phyloP scores from a whole-genome alignment of 495 filamentous ascomycete species.

The Xylaria scruposa region DNA sequence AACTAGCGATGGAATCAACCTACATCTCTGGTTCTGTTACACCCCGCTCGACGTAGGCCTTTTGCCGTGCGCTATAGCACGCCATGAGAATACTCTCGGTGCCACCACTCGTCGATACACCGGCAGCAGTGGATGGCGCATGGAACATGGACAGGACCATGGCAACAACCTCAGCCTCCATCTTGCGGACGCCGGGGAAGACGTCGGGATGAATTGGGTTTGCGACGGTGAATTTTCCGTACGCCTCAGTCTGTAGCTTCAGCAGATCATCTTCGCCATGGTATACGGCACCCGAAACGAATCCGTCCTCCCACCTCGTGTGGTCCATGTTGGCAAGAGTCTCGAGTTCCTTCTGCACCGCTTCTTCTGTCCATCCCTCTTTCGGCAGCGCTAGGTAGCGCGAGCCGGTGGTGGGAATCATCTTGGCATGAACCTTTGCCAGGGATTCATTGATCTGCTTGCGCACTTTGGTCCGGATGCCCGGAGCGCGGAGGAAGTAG shows the following conservation, averaged over 20 bases:
- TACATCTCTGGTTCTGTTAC: slow-evolving; percentile 96
- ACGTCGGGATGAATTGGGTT: slow-evolving; percentile 99
- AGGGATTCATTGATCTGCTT: slow-evolving; percentile 79
- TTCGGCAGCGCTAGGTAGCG: slow-evolving; percentile 80
- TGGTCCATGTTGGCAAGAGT: slow-evolving; percentile 86
- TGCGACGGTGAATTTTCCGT: slow-evolving; percentile 89
- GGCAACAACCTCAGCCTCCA: slow-evolving; percentile 97
- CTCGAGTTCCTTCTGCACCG: slow-evolving; percentile 79
- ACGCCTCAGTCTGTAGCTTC: slow-evolving; percentile 89
- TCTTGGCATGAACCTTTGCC: slow-evolving; percentile 77
- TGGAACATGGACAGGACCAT: slow-evolving; percentile 96
- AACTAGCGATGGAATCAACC: slow-evolving; percentile 29
- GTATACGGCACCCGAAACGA: slow-evolving; percentile 94
- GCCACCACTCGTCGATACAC: slow-evolving; percentile 90
- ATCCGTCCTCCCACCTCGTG: slow-evolving; percentile 94
- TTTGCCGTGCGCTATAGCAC: slow-evolving; percentile 84
- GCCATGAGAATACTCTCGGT: slow-evolving; percentile 98
- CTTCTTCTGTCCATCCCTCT: slow-evolving; percentile 83
- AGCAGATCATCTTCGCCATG: slow-evolving; percentile 87
- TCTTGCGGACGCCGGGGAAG: slow-evolving; percentile 97
- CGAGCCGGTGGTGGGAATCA: slow-evolving; percentile 76
- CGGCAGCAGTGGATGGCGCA: slow-evolving; percentile 81
- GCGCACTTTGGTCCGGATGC: slow-evolving; percentile 80
- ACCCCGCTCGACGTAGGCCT: slow-evolving; percentile 81
- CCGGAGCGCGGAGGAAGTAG: slow-evolving; percentile 82